Conservation (phyloP, 2,329 filamentous ascomycete genomes). For the Uncinocarpus reesii region DNA sequence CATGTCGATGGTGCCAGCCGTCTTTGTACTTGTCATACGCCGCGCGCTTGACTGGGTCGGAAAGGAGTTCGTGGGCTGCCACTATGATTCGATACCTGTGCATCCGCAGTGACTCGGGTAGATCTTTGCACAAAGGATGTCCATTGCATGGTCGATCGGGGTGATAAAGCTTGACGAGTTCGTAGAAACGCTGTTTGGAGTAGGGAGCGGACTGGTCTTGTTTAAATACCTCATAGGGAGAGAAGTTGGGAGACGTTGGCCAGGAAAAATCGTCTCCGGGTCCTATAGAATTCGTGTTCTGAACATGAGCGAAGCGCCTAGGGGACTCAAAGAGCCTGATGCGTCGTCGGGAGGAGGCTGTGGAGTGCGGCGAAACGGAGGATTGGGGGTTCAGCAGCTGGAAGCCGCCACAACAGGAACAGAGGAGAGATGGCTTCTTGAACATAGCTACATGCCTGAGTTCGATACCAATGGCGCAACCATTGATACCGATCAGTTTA, state of each 20-base stretch:
- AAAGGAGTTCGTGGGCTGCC: slow-evolving; percentile 78
- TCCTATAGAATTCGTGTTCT: slow-evolving; percentile 21
- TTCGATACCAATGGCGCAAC: neutral
- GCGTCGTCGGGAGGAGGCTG: slow-evolving; percentile 19
- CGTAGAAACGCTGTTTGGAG: slow-evolving; percentile 73
- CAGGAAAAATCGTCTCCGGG: slow-evolving; percentile 28
- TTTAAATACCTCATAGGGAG: slow-evolving; percentile 83
- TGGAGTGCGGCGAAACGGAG: slow-evolving; percentile 20
- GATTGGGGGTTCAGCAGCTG: slow-evolving; percentile 26
- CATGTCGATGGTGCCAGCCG: slow-evolving; percentile 56
- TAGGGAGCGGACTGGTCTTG: slow-evolving; percentile 56
- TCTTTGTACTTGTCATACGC: slow-evolving; percentile 73
- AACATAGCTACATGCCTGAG: slow-evolving; percentile 36
- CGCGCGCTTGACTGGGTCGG: slow-evolving; percentile 63
- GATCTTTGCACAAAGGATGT: slow-evolving; percentile 33
- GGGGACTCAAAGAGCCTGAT: slow-evolving; percentile 18
- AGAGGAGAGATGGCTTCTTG: slow-evolving; percentile 37
- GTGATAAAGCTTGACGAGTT: slow-evolving; percentile 92
- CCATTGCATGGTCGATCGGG: slow-evolving; percentile 56
- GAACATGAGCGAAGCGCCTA: slow-evolving; percentile 31
- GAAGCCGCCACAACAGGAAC: slow-evolving; percentile 31
- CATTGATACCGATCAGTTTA: neutral
- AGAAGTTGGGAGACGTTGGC: slow-evolving; percentile 41
- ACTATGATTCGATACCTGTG: slow-evolving; percentile 86
- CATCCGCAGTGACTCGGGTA: slow-evolving; percentile 56